Conservation (phyloP, 306 rosid species). For the Fragaria vesca region DNA sequence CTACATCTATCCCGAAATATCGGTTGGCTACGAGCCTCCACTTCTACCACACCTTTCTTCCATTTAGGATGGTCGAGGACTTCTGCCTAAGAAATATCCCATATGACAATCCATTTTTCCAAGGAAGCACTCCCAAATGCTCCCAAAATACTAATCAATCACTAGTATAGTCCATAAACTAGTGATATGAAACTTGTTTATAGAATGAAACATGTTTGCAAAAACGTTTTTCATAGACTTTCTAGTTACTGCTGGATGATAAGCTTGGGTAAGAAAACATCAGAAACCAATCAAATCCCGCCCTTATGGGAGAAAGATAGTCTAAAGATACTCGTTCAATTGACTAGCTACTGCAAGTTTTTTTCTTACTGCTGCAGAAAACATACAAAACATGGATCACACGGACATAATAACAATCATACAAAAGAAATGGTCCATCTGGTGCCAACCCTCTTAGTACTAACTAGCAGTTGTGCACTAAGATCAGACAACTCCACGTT, state of each 20-base stretch:
- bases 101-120: not conserved
- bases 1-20: not conserved
- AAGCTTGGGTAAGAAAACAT: not conserved
- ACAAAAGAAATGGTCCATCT: not conserved
- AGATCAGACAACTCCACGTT: conserved; percentile 3
- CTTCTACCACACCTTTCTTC: not conserved
- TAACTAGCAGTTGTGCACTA: not conserved
- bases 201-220: not conserved
- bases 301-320: not conserved
- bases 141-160: not conserved
- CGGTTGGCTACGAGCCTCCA: not conserved
- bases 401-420: not conserved
- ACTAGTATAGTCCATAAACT: not conserved
- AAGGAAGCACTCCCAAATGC: too few species aligned
- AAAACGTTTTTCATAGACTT: not conserved
- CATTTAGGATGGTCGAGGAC: not conserved
- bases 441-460: not conserved
- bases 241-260: not conserved
- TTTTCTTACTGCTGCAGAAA: not conserved
- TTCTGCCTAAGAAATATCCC: not conserved
- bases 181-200: not conserved
- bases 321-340: not conserved
- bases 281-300: not conserved
- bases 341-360: not conserved
- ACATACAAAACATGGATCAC: not conserved